Evolutionary conservation across 441 rosid genomes (phyloP), one percentile per base, ranked within the genome.

Genomic region (Brassica hybrid): DNA sequence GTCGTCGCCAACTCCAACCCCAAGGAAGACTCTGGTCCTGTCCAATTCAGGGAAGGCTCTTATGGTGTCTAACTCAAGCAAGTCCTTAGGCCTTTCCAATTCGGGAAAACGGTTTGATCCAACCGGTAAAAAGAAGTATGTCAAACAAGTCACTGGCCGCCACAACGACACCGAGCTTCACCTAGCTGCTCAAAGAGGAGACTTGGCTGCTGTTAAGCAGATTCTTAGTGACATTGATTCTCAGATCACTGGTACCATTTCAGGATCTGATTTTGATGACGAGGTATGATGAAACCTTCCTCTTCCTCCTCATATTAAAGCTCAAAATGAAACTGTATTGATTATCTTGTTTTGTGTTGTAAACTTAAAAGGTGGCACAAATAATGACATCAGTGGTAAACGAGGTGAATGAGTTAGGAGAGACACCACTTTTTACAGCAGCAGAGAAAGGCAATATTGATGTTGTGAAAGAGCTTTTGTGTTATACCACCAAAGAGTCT

Each of bases 131-230:
- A 94, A 88, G 84, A 89, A 93, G 88, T 93, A 93, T 19, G 92
- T 93, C 65, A 91, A 91, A 85, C 99, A 94, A 74, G 98, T 93
- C 71, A 94, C 97, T 0, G 99, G 98, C 14, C 96, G 94, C 59
- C 93, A 87, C 82, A 88, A 94, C 80, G 96, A 94, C 83, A 94
- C 97, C n/a, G 99, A 90, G 87, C 85, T 95, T 60, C 98, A 95
- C 83, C 73, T 93, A 76, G 97, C 96, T 4, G 96, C 97, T 9
- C 91, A 87, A 61, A 89, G 91, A 3, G 96, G 94, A 16, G 98
- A 93, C 76, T 69, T 89, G 75, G 85, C 74, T 10, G 80, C 88
- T 7, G 86, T 95, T 32, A 82, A 72, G 80, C 89, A 84, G 73
- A 90, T 94, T 60, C 75, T 94, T n/a, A 86, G 73, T 6, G 98